phyloP scores from a whole-genome alignment of 768 basidiomycete species.

The Lactarius deliciosus region DNA sequence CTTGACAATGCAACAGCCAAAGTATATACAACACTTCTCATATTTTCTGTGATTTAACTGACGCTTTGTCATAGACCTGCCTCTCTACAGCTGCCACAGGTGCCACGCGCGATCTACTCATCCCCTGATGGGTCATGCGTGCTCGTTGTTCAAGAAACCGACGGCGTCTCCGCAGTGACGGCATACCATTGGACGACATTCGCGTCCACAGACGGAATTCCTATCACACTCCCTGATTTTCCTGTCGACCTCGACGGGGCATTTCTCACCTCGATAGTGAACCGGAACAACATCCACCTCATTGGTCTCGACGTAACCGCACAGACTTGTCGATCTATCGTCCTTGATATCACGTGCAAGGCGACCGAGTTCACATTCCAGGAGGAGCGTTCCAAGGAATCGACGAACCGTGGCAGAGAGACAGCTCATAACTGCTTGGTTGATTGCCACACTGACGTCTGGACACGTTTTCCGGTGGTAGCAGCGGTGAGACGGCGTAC shows the following conservation, averaged over 20 bases:
- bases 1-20: constrained; percentile 50
- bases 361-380: constrained; percentile 58
- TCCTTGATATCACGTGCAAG: constrained; percentile 53
- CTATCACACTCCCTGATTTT: constrained; percentile 36
- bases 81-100: constrained; percentile 39
- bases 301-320: constrained; percentile 40
- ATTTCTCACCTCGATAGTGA: constrained; percentile 48
- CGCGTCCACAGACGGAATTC: constrained; percentile 49
- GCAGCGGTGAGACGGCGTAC: constrained; percentile 15
- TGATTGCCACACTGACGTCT: constrained; percentile 21
- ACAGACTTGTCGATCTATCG: constrained; percentile 43
- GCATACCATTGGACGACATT: constrained; percentile 60
- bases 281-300: constrained; percentile 44
- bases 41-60: not conserved
- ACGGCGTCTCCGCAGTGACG: constrained; percentile 30
- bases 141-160: constrained; percentile 36
- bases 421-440: constrained; percentile 43
- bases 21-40: constrained; percentile 38
- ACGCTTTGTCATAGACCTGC: constrained; percentile 41
- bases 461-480: constrained; percentile 23
- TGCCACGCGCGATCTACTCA: constrained; percentile 42
- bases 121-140: constrained; percentile 58
- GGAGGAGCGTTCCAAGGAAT: constrained; percentile 39
- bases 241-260: constrained; percentile 30
- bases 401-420: constrained; percentile 24